Base-by-base conservation (phyloP, 177 flowering plant genomes). In the Vitis hybrid region DNA sequence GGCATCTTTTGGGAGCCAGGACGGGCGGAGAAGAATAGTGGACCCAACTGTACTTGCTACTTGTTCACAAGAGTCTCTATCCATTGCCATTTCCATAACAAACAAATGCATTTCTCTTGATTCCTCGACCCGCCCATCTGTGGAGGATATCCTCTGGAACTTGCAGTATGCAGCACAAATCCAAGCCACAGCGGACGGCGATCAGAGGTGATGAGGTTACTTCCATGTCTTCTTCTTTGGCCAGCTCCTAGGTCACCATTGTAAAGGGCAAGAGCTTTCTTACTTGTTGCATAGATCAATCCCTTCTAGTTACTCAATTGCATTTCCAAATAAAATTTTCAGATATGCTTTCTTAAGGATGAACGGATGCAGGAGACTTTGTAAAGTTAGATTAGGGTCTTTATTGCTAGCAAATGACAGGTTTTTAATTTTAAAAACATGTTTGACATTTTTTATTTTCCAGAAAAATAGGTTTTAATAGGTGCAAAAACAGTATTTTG, bases 111-210 rank as follows among this genome's bases (percentile, higher is more conserved):
- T 90, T 34, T 83, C 86, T 39, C 63, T 87, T 0, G 98, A 94
- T 10, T 71, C 88, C 59, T 71, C 82, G 9, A 72, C 74, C 20
- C 87, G 92, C 14, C 98, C 98, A 9, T 88, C 97, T 26, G 82
- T 92, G n/a, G 98, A 94, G 81, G 98, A 94, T 70, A 85, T 94
- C 3, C 86, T 92, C 5, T 94, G 98, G 98, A 89, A 94, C 80
- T 79, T 94, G 68, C 98, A 90, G 76, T 92, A 94, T 73, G 98
- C 98, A 60, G 89, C 88, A 66, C 98, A 94, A 77, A 81, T 92
- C 20, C 98, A 94, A 81, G 87, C 89, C 18, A 77, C 87, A 22
- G 83, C 88, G 6, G 94, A 88, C 71, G 79, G 86, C n/a, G 96
- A 91, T 53, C 85, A 83, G 76, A 87, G 68, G 73, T 60, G 50